Evolutionary conservation across 352 stramenopile genomes (phyloP), one percentile per base, ranked within the genome.

Genomic region (Pythium plurisporium): DNA sequence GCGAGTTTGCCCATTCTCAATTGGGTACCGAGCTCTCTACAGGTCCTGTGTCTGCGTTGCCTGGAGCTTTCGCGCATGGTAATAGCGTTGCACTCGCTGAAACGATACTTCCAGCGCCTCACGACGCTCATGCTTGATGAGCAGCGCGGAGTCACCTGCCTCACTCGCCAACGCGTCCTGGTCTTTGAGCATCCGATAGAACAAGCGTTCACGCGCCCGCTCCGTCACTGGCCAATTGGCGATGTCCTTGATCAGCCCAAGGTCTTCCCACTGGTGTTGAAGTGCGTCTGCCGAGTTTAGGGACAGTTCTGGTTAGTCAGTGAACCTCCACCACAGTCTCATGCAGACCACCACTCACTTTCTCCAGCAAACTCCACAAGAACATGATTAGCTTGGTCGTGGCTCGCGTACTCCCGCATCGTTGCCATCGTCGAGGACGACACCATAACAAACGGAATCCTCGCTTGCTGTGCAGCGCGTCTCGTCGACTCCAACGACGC

Each of bases 111-210:
- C 26, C 19, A 92, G 67, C 11, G 70, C 66, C 22, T 86, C 72
- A 22, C 77, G 74, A 5, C 76, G 70, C 42, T 88, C 76, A 37
- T 80, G 72, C 23, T 68, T 72, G 7, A 67, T 65, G 5, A 62
- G 20, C 14, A 87, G 64, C 12, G 72, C 55, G 19, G 72, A 56
- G 36, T 86, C 67, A 17, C 64, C 40, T n/a, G 78, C 72, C 29
- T 82, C 67, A 22, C 71, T 71, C n/a, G 68, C 43, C 8, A 82
- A 44, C 0, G 65, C 61, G 0, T 68, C 67, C 22, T 89, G 79
- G 19, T 89, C 78, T 40, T 88, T 87, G n/a, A 88, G 54, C 70
- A 90, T 85, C 17, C 82, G 76, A 53, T 90, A 74, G 59, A 85
- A 82, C 34, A 90, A 50, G 11, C 74, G 64, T 3, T 87, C 73